Conservation (phyloP, 352 stramenopile species). For the Pythium vanterpoolii region DNA sequence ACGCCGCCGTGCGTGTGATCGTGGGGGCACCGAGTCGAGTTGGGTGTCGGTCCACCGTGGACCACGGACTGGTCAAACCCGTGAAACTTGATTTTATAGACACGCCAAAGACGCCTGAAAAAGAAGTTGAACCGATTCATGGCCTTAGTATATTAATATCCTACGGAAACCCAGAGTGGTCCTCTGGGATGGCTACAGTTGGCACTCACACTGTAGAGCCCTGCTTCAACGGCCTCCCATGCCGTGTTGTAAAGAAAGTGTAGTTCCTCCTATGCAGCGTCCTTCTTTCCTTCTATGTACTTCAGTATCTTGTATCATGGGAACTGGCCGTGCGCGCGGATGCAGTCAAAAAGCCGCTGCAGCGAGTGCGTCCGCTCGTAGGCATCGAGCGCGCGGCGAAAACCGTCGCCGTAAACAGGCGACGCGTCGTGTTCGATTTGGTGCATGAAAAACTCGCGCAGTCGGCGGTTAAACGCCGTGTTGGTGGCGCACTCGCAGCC, state of each 20-base stretch:
- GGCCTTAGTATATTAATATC: slow-evolving; percentile 16
- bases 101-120: not conserved
- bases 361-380: slow-evolving; percentile 68
- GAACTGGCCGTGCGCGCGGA: slow-evolving; percentile 42
- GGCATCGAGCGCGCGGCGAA: slow-evolving; percentile 53
- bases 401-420: slow-evolving; percentile 63
- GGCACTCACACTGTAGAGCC: slow-evolving; percentile 9
- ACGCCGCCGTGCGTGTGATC: slow-evolving; percentile 3
- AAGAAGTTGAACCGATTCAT: not conserved
- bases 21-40: slow-evolving; percentile 1
- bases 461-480: slow-evolving; percentile 29
- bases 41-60: not conserved
- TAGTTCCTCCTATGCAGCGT: not conserved
- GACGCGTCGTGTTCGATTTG: slow-evolving; percentile 61
- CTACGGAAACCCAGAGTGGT: slow-evolving; percentile 2
- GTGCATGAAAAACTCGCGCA: slow-evolving; percentile 65
- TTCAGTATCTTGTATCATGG: slow-evolving; percentile 22
- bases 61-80: slow-evolving; percentile 8
- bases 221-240: not conserved
- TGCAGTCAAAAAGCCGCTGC: slow-evolving; percentile 60
- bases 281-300: not conserved
- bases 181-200: slow-evolving; percentile 12
- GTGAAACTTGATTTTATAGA: slow-evolving; percentile 11
- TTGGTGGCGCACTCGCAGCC: slow-evolving; percentile 12
- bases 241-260: not conserved